phyloP scores from a whole-genome alignment of 2,329 filamentous ascomycete species.

The Ilyonectria mors-panacis region DNA sequence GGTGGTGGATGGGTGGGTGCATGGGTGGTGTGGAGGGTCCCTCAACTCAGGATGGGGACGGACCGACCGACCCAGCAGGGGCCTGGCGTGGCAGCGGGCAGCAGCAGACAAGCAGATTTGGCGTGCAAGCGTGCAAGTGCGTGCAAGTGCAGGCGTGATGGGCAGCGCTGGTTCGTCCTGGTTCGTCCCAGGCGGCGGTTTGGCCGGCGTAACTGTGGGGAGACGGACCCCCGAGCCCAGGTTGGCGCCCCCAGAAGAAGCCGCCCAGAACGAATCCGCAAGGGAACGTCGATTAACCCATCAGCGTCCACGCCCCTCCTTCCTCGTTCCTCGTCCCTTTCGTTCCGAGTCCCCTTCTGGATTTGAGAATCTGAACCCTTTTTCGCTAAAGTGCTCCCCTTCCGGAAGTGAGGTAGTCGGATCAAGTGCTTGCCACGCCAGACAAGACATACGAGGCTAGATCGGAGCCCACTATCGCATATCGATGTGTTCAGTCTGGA shows the following conservation, averaged over 20 bases:
- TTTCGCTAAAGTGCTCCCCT: constrained; percentile 31
- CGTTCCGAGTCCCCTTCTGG: background rate
- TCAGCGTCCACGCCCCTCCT: constrained; percentile 7
- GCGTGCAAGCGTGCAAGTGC: background rate
- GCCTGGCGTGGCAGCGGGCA: constrained; percentile 12
- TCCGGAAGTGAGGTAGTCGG: constrained; percentile 24
- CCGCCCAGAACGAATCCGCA: constrained; percentile 19
- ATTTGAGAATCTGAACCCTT: constrained; percentile 17
- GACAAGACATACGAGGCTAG: background rate
- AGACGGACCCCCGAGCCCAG: constrained; percentile 30
- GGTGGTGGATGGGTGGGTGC: background rate
- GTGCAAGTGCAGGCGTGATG: constrained; percentile 21
- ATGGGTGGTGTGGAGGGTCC: constrained; percentile 11
- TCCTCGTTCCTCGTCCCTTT: background rate
- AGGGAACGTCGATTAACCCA: background rate
- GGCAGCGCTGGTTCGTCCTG: constrained; percentile 43
- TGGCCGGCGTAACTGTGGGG: constrained; percentile 73
- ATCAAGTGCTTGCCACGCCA: background rate
- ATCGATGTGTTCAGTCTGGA: background rate
- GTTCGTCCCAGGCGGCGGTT: constrained; percentile 65
- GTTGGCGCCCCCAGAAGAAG: constrained; percentile 26
- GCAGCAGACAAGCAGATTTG: background rate
- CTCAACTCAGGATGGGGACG: constrained; percentile 25
- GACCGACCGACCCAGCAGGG: constrained; percentile 24
- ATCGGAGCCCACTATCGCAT: background rate